Evolutionary conservation across 345 rosid genomes (phyloP).

Genomic region (Linum tenue): DNA sequence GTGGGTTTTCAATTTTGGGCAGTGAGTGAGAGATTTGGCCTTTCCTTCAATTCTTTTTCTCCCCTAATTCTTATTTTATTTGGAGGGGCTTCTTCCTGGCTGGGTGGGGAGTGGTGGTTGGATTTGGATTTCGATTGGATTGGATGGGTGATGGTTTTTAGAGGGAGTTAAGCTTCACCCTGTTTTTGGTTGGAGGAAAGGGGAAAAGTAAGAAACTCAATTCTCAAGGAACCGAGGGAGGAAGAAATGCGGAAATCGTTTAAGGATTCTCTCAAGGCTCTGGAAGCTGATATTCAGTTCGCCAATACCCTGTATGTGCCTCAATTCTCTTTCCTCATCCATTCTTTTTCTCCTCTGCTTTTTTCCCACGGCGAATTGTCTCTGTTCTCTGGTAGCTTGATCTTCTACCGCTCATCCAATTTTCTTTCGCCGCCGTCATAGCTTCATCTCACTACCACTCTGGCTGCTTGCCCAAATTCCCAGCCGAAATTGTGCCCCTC

Average conservation of each 20-base stretch:
- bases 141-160: constrained; percentile 7
- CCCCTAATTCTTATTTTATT: constrained; percentile 8
- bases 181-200: constrained; percentile 18
- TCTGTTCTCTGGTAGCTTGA: not conserved
- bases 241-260: constrained; percentile 72
- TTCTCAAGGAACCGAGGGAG: too few relatives aligned
- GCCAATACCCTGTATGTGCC: constrained; percentile 80
- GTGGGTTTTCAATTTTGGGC: not conserved
- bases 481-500: not conserved
- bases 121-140: too few relatives aligned
- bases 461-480: not conserved
- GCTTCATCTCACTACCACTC: not conserved
- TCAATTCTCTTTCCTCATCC: constrained; percentile 5
- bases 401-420: not conserved
- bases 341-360: too few relatives aligned
- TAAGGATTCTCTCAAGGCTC: constrained; percentile 92
- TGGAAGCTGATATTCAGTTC: constrained; percentile 96
- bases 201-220: constrained; percentile 10
- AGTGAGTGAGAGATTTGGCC: too few relatives aligned
- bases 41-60: constrained; percentile 3
- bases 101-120: not conserved
- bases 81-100: too few relatives aligned
- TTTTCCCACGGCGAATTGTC: not conserved
- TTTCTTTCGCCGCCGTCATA: too few relatives aligned
- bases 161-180: not conserved